These are phyloP conservation scores for Salicornia ramosissima DNA, from an alignment of 148 eudicot species.

Conservation along the genomic window DNA sequence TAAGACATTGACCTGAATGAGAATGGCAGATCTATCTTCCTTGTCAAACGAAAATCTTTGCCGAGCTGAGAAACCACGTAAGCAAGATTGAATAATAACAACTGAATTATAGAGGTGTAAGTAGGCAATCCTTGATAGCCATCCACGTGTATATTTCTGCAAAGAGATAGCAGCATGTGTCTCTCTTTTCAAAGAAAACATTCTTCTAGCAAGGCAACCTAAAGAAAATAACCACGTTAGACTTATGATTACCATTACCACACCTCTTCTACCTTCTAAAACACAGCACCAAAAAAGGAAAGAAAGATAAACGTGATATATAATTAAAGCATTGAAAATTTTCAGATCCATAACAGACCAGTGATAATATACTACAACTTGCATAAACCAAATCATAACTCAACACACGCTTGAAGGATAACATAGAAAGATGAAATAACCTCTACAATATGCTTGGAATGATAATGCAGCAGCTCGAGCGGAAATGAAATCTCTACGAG, in stretches of 20 bases:
- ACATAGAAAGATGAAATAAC: conserved; percentile 27
- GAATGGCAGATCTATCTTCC: conserved; percentile 67
- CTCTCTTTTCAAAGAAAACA: conserved; percentile 43
- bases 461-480: conserved; percentile 57
- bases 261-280: neutral
- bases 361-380: too few species aligned
- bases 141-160: conserved; percentile 66
- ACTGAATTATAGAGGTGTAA: conserved; percentile 39
- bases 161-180: conserved; percentile 57
- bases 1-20: conserved; percentile 65
- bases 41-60: conserved; percentile 51
- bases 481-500: conserved; percentile 58
- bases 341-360: neutral
- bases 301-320: too few species aligned
- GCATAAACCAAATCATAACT: too few species aligned
- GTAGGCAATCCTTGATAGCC: conserved; percentile 61
- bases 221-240: conserved; percentile 11
- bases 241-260: neutral
- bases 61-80: conserved; percentile 67
- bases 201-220: conserved; percentile 68
- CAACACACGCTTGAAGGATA: neutral
- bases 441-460: conserved; percentile 91
- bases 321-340: too few species aligned
- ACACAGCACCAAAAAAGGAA: neutral
- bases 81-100: conserved; percentile 54